Evolutionary conservation across 345 rosid genomes (phyloP).

Genomic region (Ailanthus altissimus): DNA sequence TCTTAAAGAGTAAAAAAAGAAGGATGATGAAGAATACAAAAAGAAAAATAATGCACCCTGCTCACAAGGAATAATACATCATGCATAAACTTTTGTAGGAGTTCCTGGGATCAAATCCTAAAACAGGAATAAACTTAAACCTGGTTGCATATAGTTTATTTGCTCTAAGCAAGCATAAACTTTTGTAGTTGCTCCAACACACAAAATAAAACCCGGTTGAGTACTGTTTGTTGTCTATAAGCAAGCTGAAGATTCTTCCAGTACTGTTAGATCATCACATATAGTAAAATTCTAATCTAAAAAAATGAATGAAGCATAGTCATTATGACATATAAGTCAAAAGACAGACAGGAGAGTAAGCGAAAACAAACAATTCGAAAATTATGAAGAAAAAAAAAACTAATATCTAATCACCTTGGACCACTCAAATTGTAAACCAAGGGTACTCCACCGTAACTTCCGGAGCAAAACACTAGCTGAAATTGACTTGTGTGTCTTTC

Average conservation of each 20-base stretch:
- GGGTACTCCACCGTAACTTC: conserved; percentile 93
- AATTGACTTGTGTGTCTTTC: conserved; percentile 43
- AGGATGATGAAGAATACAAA: not conserved
- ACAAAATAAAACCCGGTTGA: too few species aligned
- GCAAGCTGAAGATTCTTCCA: not conserved
- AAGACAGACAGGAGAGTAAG: not conserved
- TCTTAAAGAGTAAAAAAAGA: not conserved
- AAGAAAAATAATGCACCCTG: not conserved
- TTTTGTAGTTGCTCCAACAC: too few species aligned
- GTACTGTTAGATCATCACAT: not conserved
- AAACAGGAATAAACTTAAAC: not conserved
- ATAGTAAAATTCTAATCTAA: not conserved
- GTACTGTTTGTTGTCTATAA: too few species aligned
- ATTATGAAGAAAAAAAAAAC: not conserved
- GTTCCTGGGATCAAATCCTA: not conserved
- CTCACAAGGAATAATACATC: not conserved
- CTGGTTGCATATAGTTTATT: not conserved
- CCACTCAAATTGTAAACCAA: conserved; percentile 95
- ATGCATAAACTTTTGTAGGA: not conserved
- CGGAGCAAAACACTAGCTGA: conserved; percentile 55
- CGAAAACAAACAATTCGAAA: too few species aligned
- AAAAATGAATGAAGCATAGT: not conserved
- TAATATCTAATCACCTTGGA: conserved; percentile 54
- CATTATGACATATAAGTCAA: not conserved
- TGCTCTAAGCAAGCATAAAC: too few species aligned